Conservation (phyloP, 2,329 filamentous ascomycete genomes). For the Alternaria gansuensis region DNA sequence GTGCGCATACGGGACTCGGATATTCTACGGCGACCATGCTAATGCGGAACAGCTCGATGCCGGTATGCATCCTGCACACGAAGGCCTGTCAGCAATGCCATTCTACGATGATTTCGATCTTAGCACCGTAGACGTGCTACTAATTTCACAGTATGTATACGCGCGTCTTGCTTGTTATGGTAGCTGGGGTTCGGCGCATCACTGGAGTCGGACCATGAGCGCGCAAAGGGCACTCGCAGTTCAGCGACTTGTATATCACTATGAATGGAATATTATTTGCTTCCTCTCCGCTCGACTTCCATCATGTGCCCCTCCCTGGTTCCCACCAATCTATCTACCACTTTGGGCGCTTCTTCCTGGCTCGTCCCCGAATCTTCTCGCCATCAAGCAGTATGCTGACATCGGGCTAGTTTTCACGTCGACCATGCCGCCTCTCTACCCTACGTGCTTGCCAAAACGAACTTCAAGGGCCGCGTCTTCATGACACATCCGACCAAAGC, state of each 20-base stretch:
- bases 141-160: slow-evolving; percentile 96
- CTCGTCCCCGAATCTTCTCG: slow-evolving; percentile 5
- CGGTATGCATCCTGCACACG: slow-evolving; percentile 94
- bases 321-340: slow-evolving; percentile 32
- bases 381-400: slow-evolving; percentile 32
- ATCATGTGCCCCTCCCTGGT: slow-evolving; percentile 46
- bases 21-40: slow-evolving; percentile 26
- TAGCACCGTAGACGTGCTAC: slow-evolving; percentile 93
- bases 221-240: slow-evolving; percentile 30
- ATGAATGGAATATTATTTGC: slow-evolving; percentile 55
- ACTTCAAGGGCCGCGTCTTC: slow-evolving; percentile 95
- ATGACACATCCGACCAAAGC: slow-evolving; percentile 99
- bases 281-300: slow-evolving; percentile 46
- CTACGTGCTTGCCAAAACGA: slow-evolving; percentile 96
- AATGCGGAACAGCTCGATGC: slow-evolving; percentile 78
- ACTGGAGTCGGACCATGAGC: slow-evolving; percentile 42
- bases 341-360: slow-evolving; percentile 7
- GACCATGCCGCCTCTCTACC: slow-evolving; percentile 99
- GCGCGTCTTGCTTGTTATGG: slow-evolving; percentile 29
- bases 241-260: slow-evolving; percentile 51
- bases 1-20: slow-evolving; percentile 60
- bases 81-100: slow-evolving; percentile 89
- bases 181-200: slow-evolving; percentile 42
- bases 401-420: slow-evolving; percentile 81
- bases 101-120: slow-evolving; percentile 99